Evolutionary conservation across 2,329 filamentous ascomycete species (phyloP).

Genomic region (Alternaria longipes): DNA sequence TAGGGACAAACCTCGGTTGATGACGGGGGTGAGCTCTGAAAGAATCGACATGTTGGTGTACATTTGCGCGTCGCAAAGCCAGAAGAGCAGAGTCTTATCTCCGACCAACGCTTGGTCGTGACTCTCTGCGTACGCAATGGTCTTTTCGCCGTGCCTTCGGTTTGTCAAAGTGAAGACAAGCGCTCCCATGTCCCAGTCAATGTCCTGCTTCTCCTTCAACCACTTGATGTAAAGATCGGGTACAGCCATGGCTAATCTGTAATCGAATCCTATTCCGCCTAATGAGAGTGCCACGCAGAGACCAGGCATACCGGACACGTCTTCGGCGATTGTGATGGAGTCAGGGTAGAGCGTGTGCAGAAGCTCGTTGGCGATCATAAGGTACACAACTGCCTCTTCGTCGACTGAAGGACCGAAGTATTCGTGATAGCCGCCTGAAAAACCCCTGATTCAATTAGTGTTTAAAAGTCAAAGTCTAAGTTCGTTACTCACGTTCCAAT

Average conservation of each 20-base stretch:
- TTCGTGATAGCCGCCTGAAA: slow-evolving; percentile 97
- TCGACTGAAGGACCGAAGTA: slow-evolving; percentile 93
- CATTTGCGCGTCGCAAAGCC: slow-evolving; percentile 95
- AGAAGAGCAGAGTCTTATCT: slow-evolving; percentile 97
- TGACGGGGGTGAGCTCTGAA: slow-evolving; percentile 83
- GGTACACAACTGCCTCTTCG: slow-evolving; percentile 91
- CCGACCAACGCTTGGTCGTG: slow-evolving; percentile 99
- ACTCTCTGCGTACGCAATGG: slow-evolving; percentile 95
- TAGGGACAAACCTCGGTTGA: slow-evolving; percentile 88
- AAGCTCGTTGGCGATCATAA: slow-evolving; percentile 97
- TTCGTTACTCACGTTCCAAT: slow-evolving; percentile 82
- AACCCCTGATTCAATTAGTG: slow-evolving; percentile 69
- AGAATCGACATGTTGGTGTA: slow-evolving; percentile 97
- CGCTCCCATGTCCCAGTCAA: slow-evolving; percentile 88
- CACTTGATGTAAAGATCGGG: slow-evolving; percentile 99
- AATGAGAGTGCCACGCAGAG: slow-evolving; percentile 85
- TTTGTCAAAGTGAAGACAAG: slow-evolving; percentile 91
- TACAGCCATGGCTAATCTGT: slow-evolving; percentile 95
- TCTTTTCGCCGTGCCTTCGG: slow-evolving; percentile 94
- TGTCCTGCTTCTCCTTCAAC: slow-evolving; percentile 89
- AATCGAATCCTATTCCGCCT: slow-evolving; percentile 95
- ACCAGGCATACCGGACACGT: slow-evolving; percentile 99
- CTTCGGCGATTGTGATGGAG: slow-evolving; percentile 91
- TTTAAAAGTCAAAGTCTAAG: neutral
- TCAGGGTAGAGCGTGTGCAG: slow-evolving; percentile 89